Percentiles rank a stretch among this genome's conserved stretches.
Conservation (phyloP, 2,329 filamentous ascomycete species). For the Pseudocercospora macadamiae region DNA sequence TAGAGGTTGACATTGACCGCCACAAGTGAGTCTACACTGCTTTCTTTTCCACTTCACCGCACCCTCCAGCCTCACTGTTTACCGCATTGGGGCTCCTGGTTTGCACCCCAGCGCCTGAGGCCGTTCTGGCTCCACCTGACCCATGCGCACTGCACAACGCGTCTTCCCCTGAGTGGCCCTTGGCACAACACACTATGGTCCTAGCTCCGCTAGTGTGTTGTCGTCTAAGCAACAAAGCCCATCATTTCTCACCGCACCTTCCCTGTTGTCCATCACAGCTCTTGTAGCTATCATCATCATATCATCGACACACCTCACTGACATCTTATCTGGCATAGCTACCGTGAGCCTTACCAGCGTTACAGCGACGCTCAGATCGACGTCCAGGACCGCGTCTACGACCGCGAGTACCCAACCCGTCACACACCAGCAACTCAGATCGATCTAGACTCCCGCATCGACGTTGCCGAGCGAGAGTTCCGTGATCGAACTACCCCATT, state of each 20-base stretch:
- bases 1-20: constrained; percentile 52
- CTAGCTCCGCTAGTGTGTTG: constrained; percentile 37
- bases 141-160: constrained; percentile 10
- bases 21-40: constrained; percentile 50
- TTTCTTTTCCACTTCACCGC: neutral
- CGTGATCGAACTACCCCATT: constrained; percentile 44
- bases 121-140: constrained; percentile 15
- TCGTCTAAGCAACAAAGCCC: constrained; percentile 36
- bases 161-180: constrained; percentile 32
- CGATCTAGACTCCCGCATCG: constrained; percentile 61
- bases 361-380: constrained; percentile 70
- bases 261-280: constrained; percentile 29
- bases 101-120: constrained; percentile 4
- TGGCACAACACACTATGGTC: constrained; percentile 37
- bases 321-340: constrained; percentile 46
- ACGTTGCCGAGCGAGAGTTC: constrained; percentile 54
- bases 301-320: constrained; percentile 29
- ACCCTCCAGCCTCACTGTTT: constrained; percentile 11
- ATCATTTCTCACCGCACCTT: constrained; percentile 30
- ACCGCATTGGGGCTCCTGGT: constrained; percentile 9
- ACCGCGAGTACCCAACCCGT: constrained; percentile 51
- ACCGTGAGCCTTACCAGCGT: constrained; percentile 58
- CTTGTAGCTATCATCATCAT: constrained; percentile 16
- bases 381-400: constrained; percentile 58
- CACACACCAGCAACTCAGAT: constrained; percentile 53